A percentile compares a stretch with the other conserved stretches of the same genome.
phyloP scores from a whole-genome alignment of 306 rosid genomes.

The Glycine latifolia region DNA sequence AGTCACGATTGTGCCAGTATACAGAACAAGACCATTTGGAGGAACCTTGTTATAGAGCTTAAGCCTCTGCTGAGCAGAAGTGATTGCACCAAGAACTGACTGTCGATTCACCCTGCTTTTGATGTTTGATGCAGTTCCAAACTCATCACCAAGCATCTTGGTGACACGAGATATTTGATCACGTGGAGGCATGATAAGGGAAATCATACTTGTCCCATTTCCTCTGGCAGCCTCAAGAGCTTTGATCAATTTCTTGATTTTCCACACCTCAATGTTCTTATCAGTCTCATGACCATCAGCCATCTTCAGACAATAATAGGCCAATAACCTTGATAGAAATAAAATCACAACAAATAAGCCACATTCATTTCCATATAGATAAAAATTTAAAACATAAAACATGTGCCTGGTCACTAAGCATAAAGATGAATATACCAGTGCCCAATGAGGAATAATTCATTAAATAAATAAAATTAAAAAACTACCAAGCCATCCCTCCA shows the following conservation, averaged over 20 bases:
- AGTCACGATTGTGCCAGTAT: conserved; percentile 86
- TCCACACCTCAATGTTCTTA: conserved; percentile 91
- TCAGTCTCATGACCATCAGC: conserved; percentile 85
- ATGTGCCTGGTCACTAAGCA: background rate
- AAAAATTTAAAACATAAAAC: background rate
- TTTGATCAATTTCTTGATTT: conserved; percentile 86
- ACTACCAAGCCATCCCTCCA: conserved; percentile 8
- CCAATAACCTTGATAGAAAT: conserved; percentile 38
- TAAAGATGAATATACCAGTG: background rate
- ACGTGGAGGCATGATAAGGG: conserved; percentile 92
- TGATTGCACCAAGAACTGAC: conserved; percentile 88
- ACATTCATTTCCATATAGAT: background rate
- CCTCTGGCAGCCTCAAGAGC: conserved; percentile 94
- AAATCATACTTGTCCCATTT: conserved; percentile 94
- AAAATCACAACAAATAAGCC: conserved; percentile 34
- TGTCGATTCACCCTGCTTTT: conserved; percentile 92
- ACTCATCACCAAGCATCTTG: conserved; percentile 95
- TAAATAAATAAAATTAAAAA: background rate
- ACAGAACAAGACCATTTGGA: conserved; percentile 84
- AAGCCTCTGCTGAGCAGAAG: conserved; percentile 90
- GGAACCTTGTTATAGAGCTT: conserved; percentile 92
- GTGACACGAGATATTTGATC: conserved; percentile 92
- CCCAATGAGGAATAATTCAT: background rate
- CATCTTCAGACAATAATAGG: conserved; percentile 52
- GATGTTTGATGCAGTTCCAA: conserved; percentile 92